Evolutionary conservation across 768 basidiomycete species (phyloP).

Genomic region (Pulveroboletus frians): DNA sequence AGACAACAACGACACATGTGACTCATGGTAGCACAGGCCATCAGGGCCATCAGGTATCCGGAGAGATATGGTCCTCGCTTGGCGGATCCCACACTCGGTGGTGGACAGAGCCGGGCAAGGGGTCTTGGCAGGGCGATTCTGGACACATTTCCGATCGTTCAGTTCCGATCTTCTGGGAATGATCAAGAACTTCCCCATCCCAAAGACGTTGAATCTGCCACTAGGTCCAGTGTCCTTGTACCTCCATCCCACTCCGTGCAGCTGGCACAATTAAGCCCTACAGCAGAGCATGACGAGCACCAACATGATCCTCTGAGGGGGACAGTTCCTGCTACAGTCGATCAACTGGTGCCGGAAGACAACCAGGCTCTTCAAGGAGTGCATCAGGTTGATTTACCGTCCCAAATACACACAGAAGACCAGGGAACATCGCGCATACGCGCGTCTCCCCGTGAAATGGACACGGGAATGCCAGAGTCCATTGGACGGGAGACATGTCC

Average conservation of each 20-base stretch:
- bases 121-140: conserved; percentile 90
- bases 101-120: conserved; percentile 64
- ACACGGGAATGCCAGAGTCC: conserved; percentile 52
- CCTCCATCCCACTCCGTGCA: conserved; percentile 10
- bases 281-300: neutral
- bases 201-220: conserved; percentile 32
- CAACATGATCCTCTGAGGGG: neutral
- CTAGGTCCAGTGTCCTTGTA: neutral
- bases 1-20: too few species aligned
- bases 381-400: conserved; percentile 2
- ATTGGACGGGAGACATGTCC: conserved; percentile 88
- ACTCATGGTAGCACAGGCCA: conserved; percentile 43
- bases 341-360: conserved; percentile 1
- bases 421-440: neutral
- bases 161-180: conserved; percentile 50
- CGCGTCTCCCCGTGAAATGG: conserved; percentile 14
- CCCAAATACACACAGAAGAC: neutral
- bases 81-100: conserved; percentile 26
- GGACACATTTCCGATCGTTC: conserved; percentile 93
- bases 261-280: conserved; percentile 3
- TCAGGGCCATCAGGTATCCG: conserved; percentile 83
- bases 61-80: conserved; percentile 84
- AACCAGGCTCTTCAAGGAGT: conserved; percentile 1
- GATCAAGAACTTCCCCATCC: conserved; percentile 9
- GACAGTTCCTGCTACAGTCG: neutral